Evolutionary conservation across 164 flowering plant genomes (phyloP).

Genomic region (Vitis labrusca): DNA sequence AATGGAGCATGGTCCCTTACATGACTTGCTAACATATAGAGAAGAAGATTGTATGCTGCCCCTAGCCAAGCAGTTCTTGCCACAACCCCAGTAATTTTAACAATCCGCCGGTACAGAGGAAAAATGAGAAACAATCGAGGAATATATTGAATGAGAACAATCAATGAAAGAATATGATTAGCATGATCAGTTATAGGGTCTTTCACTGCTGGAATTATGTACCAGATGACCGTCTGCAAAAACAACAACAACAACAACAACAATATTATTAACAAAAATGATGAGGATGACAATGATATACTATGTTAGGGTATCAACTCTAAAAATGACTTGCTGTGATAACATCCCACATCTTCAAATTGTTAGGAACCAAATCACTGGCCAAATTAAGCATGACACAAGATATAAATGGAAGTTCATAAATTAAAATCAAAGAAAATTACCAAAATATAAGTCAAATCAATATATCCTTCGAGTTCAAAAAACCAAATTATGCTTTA

Average conservation of each 20-base stretch:
- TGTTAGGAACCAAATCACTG: neutral
- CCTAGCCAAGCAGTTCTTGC: conserved; percentile 90
- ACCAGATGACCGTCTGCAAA: conserved; percentile 74
- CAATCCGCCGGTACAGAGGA: conserved; percentile 65
- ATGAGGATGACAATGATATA: neutral
- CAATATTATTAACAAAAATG: neutral
- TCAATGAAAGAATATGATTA: conserved; percentile 67
- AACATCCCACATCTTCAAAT: neutral
- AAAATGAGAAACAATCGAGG: conserved; percentile 78
- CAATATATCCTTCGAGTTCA: neutral
- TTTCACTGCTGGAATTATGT: conserved; percentile 56
- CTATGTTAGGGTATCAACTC: neutral
- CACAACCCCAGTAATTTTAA: conserved; percentile 76
- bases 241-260: neutral
- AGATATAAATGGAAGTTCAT: neutral
- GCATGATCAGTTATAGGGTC: conserved; percentile 38
- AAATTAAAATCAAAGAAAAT: neutral
- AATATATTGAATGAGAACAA: conserved; percentile 83
- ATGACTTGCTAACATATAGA: conserved; percentile 79
- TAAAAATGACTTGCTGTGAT: neutral
- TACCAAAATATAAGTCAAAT: neutral
- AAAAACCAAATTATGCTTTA: too few relatives aligned
- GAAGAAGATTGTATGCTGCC: conserved; percentile 82
- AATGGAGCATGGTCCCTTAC: conserved; percentile 34
- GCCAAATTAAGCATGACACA: neutral